phyloP scores from a whole-genome alignment of 2,329 filamentous ascomycete genomes.

The Verticillium alfalfae region DNA sequence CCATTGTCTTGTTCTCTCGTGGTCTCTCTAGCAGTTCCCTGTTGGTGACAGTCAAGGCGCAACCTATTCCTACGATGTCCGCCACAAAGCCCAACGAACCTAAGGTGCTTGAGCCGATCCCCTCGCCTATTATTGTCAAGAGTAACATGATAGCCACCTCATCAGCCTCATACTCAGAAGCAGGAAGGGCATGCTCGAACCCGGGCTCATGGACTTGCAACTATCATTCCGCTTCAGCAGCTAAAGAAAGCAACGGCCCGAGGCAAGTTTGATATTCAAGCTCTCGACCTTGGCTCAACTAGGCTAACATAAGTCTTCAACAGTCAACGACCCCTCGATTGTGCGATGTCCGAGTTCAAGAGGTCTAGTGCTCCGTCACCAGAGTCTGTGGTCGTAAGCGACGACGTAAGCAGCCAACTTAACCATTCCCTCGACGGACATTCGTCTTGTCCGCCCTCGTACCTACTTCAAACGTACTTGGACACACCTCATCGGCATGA shows the following conservation, averaged over 20 bases:
- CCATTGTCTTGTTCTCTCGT: neutral
- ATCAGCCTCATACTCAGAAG: neutral
- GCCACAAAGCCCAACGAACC: neutral
- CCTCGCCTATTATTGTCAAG: neutral
- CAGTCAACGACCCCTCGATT: neutral
- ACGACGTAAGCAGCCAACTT: neutral
- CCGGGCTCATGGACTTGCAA: neutral
- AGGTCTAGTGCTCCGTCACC: neutral
- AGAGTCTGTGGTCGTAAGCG: neutral
- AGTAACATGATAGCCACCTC: neutral
- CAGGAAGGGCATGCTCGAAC: neutral
- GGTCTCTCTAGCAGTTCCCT: neutral
- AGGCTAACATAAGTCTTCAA: neutral
- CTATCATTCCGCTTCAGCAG: neutral
- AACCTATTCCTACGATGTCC: neutral
- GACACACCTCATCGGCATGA: neutral
- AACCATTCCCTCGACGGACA: neutral
- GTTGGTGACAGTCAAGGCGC: neutral
- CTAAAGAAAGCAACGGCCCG: neutral
- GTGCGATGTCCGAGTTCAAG: neutral
- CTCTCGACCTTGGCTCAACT: neutral
- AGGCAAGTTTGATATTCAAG: neutral
- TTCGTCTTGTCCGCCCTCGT: neutral
- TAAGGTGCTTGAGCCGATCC: neutral
- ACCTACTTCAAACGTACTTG: neutral